Conservation (phyloP, 2,329 filamentous ascomycete genomes). For the Curvularia sp. region DNA sequence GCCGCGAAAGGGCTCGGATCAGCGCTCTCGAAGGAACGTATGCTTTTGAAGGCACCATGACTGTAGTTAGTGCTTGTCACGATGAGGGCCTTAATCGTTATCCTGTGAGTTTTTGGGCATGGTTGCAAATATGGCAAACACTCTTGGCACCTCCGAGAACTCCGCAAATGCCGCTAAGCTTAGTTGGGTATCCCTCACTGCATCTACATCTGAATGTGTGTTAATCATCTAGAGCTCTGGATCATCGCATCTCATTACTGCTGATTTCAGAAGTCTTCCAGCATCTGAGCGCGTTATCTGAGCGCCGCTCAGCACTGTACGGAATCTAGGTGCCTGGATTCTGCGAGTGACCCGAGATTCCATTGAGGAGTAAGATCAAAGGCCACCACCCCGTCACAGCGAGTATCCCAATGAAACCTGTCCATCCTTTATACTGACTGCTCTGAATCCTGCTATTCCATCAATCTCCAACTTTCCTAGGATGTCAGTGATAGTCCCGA, state of each 20-base stretch:
- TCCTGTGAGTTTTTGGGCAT: conserved; percentile 16
- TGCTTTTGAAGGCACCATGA: conserved; percentile 30
- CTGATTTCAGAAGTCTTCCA: no score
- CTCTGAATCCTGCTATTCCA: no score
- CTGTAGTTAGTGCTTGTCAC: background rate
- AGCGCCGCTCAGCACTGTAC: no score
- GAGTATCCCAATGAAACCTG: no score
- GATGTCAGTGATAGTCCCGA: no score
- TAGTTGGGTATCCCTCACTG: background rate
- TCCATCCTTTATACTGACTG: no score
- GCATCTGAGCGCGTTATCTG: no score
- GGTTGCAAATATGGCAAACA: conserved; percentile 22
- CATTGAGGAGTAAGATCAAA: no score
- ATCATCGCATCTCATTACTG: background rate
- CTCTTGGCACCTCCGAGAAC: conserved; percentile 37
- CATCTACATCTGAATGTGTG: background rate
- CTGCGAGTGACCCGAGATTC: no score
- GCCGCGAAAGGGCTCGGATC: conserved; percentile 33
- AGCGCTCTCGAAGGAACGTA: conserved; percentile 39
- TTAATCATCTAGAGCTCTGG: background rate
- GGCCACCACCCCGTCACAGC: no score
- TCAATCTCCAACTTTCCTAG: no score
- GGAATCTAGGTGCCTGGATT: no score
- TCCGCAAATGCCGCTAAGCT: conserved; percentile 22
- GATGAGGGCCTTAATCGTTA: background rate